phyloP scores from a whole-genome alignment of 1,284 basidiomycete genomes.

The Flammula alnicola region DNA sequence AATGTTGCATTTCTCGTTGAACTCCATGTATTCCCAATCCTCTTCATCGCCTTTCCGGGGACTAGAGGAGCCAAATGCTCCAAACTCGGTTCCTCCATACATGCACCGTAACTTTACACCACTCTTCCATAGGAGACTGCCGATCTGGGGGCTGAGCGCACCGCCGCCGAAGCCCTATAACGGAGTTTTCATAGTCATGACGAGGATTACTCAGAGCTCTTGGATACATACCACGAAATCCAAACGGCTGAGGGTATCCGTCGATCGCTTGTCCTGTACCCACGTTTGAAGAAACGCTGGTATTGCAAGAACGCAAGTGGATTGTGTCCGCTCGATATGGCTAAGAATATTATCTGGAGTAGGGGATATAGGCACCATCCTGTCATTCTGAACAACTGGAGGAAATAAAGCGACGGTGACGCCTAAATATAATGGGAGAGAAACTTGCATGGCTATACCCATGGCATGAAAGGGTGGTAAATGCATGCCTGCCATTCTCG shows the following conservation, averaged over 20 bases:
- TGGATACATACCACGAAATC: conserved; percentile 26
- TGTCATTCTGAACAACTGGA: conserved; percentile 24
- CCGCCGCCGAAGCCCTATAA: conserved; percentile 22
- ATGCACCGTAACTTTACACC: conserved; percentile 22
- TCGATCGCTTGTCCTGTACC: conserved; percentile 25
- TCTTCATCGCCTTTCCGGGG: conserved; percentile 11
- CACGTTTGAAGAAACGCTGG: conserved; percentile 34
- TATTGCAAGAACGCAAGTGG: conserved; percentile 25
- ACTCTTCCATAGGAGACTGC: conserved; percentile 18
- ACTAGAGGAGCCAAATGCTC: conserved; percentile 5
- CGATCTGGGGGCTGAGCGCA: conserved; percentile 16
- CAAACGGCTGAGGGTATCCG: conserved; percentile 27
- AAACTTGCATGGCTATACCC: conserved; percentile 27
- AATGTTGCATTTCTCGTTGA: conserved; percentile 22
- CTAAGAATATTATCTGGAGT: conserved; percentile 34
- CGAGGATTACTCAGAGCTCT: neutral
- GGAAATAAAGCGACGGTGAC: conserved; percentile 30
- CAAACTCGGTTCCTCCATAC: conserved; percentile 26
- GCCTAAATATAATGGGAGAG: conserved; percentile 26
- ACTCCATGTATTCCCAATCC: conserved; percentile 26
- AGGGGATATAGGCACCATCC: conserved; percentile 26
- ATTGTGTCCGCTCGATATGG: conserved; percentile 28
- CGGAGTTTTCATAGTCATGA: neutral
- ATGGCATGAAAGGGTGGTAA: conserved; percentile 35
- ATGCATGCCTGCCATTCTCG: conserved; percentile 27